Conservation (phyloP, 208 protist species). For the Leishmania major region DNA sequence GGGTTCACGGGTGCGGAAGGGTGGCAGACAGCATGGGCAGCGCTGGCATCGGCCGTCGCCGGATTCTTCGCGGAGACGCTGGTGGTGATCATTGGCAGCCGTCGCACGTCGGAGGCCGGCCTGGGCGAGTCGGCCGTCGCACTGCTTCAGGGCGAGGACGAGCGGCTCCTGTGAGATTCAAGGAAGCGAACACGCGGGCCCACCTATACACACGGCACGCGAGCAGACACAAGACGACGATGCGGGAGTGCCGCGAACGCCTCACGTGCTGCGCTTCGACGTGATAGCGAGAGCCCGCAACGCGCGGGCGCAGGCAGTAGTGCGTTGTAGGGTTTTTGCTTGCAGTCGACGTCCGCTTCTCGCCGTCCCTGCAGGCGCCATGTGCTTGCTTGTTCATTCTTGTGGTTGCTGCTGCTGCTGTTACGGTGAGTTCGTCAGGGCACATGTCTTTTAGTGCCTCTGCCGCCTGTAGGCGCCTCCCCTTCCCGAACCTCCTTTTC, state of each 20-base stretch:
- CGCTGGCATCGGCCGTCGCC: not conserved
- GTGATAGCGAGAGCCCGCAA: not conserved
- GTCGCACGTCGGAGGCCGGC: conserved; percentile 14
- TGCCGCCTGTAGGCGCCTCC: no score
- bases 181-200: not conserved
- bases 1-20: conserved; percentile 29
- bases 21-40: conserved; percentile 1
- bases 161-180: not conserved
- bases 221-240: not conserved
- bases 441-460: no score
- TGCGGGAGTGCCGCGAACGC: not conserved
- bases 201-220: not conserved
- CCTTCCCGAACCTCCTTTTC: no score
- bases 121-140: not conserved
- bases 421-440: no score
- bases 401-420: no score
- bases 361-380: not conserved
- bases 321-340: not conserved
- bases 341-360: not conserved
- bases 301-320: no score
- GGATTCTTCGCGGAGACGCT: conserved; percentile 13
- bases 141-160: conserved; percentile 1
- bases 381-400: no score
- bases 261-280: not conserved
- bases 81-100: conserved; percentile 10